Percentiles rank a stretch among this genome's conserved stretches.
phyloP scores from a whole-genome alignment of 495 filamentous ascomycete genomes.

The Peziza echinospora region DNA sequence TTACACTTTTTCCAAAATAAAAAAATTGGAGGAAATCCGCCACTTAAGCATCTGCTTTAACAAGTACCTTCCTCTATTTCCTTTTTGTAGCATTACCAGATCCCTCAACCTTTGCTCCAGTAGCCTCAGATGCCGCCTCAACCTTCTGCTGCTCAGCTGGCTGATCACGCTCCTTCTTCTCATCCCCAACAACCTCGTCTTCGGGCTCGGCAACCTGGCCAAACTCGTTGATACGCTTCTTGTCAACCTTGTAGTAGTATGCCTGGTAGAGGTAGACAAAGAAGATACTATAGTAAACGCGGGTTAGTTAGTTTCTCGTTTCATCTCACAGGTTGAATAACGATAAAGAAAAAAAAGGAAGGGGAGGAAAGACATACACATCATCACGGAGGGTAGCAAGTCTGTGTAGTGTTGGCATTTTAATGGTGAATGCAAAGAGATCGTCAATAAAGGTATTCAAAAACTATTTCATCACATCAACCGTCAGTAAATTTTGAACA shows the following conservation, averaged over 20 bases:
- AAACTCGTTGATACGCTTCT: slow-evolving; percentile 86
- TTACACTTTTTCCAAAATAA: no score
- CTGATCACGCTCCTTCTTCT: slow-evolving; percentile 21
- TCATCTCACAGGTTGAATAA: no score
- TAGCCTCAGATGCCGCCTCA: slow-evolving; percentile 12
- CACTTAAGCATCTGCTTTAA: no score
- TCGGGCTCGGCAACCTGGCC: slow-evolving; percentile 87
- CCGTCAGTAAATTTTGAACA: no score
- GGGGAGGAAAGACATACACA: slow-evolving; percentile 21
- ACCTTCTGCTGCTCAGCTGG: slow-evolving; percentile 23
- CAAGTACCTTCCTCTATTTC: no score
- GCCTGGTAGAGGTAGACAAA: slow-evolving; percentile 95
- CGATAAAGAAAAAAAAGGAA: background rate
- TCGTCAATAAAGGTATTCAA: slow-evolving; percentile 54
- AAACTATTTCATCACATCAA: slow-evolving; percentile 1
- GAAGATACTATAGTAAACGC: slow-evolving; percentile 37
- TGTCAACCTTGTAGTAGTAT: slow-evolving; percentile 83
- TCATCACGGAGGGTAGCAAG: slow-evolving; percentile 86
- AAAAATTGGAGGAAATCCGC: no score
- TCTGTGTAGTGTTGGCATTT: slow-evolving; percentile 94
- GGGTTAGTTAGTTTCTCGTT: background rate
- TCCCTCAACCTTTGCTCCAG: background rate
- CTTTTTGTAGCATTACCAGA: background rate
- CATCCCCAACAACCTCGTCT: slow-evolving; percentile 33
- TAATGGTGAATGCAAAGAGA: slow-evolving; percentile 94